A percentile compares a stretch with the other conserved stretches of the same genome.
phyloP scores from a whole-genome alignment of 2,329 filamentous ascomycete genomes.

The Kalaharituber pfeilii region DNA sequence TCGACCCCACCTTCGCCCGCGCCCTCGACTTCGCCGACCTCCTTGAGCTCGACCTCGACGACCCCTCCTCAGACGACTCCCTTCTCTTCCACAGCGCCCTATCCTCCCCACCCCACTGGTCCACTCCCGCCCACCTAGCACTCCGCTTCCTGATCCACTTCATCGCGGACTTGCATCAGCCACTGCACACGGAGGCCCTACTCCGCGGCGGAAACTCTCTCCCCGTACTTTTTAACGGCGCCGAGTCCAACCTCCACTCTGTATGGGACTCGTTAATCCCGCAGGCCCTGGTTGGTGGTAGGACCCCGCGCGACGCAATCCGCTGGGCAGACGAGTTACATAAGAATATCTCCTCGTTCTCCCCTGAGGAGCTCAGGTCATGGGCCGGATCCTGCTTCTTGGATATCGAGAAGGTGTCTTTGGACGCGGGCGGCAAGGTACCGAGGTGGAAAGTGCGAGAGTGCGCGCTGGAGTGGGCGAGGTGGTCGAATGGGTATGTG shows the following conservation, averaged over 20 bases:
- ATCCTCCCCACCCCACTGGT: slow-evolving; percentile 22
- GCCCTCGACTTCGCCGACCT: neutral
- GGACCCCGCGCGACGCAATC: slow-evolving; percentile 33
- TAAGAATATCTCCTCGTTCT: slow-evolving; percentile 30
- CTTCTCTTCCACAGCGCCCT: too few relatives aligned
- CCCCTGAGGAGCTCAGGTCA: neutral
- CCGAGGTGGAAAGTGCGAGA: slow-evolving; percentile 31
- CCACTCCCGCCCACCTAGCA: slow-evolving; percentile 26
- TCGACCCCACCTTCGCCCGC: neutral
- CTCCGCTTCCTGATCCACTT: slow-evolving; percentile 45
- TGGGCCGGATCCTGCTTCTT: neutral
- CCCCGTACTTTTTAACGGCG: slow-evolving; percentile 42
- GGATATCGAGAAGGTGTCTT: neutral
- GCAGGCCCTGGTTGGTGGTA: slow-evolving; percentile 41
- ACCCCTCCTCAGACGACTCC: too few relatives aligned
- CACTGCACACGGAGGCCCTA: slow-evolving; percentile 47
- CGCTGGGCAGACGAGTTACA: slow-evolving; percentile 42
- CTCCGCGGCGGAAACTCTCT: slow-evolving; percentile 51
- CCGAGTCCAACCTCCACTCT: slow-evolving; percentile 47
- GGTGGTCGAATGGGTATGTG: slow-evolving; percentile 44
- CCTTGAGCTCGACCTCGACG: neutral
- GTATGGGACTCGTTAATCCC: slow-evolving; percentile 58
- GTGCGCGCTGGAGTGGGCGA: slow-evolving; percentile 47
- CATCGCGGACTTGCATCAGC: slow-evolving; percentile 52
- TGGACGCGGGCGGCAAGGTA: slow-evolving; percentile 30